Evolutionary conservation across 2,329 filamentous ascomycete species (phyloP), one percentile per base, ranked within the genome.

Genomic region (Neofusicoccum parvum): DNA sequence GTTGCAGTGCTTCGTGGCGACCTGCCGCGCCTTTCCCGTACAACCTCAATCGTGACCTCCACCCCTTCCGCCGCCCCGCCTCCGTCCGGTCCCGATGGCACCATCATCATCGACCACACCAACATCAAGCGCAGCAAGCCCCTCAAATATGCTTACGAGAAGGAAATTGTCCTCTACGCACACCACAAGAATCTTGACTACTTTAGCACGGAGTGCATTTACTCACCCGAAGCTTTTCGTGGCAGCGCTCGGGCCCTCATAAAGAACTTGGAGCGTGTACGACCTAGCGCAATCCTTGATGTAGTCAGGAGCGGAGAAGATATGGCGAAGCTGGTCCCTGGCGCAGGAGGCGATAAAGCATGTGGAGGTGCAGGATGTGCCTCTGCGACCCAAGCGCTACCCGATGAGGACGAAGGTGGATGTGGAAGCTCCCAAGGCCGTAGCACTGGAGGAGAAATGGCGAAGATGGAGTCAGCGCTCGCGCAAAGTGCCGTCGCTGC

Each of bases 181-280:
- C 92, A 98, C 75, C 93, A 99, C 82, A 96, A 95, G 79, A 94
- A 94, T 77, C 84, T 99, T 69, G 94, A 98, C 76, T 99, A 99
- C 80, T 99, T 99, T 80, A 97, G 90, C 73, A 99, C 95, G 0
- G 95, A 99, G 80, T 99, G 95, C 82, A 93, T 99, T 67, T 99
- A 99, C 82, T 97, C 92, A 63, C 95, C 95, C 0, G 95, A 99
- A 79, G 95, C 95, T 2, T 99, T 99, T 75, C 86, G 95, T 66
- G 95, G 95, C 3, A 97, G 92, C 70, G 95, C 95, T 2, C 87
- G 95, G 69, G 92, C 90, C 32, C 80, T 99, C 66, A 97, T 99
- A 78, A 99, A 99, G 81, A 96, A 94, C 71, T 82, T 99, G 37
- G 95, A 99, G 79, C 91, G 91, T 71, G 92, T 99, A 7, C 86